phyloP scores from a whole-genome alignment of 495 filamentous ascomycete species.

The Hypomontagnella monticulosa region DNA sequence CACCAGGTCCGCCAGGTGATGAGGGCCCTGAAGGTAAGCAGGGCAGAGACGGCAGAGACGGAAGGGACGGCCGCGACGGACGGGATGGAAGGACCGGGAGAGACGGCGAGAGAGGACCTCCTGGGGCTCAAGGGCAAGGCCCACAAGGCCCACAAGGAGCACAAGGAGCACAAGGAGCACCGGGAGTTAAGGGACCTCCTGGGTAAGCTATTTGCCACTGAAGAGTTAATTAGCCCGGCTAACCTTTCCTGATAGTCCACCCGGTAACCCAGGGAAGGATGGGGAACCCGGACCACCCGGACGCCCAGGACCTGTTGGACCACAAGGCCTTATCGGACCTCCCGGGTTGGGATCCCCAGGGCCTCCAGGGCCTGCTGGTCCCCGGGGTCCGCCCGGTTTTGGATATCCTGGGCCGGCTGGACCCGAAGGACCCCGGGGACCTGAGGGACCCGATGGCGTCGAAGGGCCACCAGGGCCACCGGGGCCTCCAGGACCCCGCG shows the following conservation, averaged over 20 bases:
- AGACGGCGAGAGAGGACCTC: conserved; percentile 6
- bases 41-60: conserved; percentile 6
- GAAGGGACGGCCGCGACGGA: conserved; percentile 10
- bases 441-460: neutral
- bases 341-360: neutral
- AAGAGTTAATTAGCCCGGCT: too few species aligned
- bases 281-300: conserved; percentile 8
- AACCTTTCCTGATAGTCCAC: neutral
- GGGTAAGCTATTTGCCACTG: neutral
- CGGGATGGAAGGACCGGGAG: conserved; percentile 9
- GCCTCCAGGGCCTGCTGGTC: neutral
- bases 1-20: conserved; percentile 1
- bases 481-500: neutral
- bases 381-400: too few species aligned
- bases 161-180: conserved; percentile 5
- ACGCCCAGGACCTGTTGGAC: conserved; percentile 1
- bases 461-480: neutral
- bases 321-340: neutral
- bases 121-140: conserved; percentile 3
- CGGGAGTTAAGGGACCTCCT: neutral
- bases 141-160: neutral
- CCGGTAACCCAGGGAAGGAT: neutral
- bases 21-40: neutral
- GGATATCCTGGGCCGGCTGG: neutral
- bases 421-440: neutral